These are phyloP conservation scores for Apiospora arundinis DNA, from an alignment of 2,329 filamentous ascomycete species.

Conservation along the genomic window DNA sequence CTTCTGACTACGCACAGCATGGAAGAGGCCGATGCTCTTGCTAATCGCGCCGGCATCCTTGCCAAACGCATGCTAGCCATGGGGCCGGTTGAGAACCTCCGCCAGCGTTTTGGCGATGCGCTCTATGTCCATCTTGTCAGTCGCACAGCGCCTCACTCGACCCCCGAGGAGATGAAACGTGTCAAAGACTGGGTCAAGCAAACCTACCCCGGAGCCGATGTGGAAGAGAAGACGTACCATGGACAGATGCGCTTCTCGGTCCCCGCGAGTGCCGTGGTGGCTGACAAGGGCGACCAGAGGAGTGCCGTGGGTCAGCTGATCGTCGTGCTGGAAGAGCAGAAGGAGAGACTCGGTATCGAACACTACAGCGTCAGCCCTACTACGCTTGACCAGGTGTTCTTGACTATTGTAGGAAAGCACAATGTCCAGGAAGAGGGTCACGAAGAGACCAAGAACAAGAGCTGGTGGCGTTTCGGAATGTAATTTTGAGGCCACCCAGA, in stretches of 20 bases:
- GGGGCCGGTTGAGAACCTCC: conserved; percentile 75
- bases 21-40: conserved; percentile 93
- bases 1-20: conserved; percentile 92
- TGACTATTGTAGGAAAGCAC: conserved; percentile 82
- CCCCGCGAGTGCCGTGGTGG: conserved; percentile 53
- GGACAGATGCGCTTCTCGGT: conserved; percentile 88
- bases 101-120: conserved; percentile 77
- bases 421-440: conserved; percentile 78
- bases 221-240: conserved; percentile 80
- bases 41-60: conserved; percentile 84
- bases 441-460: conserved; percentile 14
- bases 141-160: conserved; percentile 75
- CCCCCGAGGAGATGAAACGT: conserved; percentile 68
- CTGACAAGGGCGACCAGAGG: conserved; percentile 17
- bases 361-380: conserved; percentile 89
- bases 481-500: neutral
- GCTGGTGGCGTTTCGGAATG: conserved; percentile 8
- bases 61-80: conserved; percentile 85
- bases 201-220: conserved; percentile 67
- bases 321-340: conserved; percentile 74
- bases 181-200: conserved; percentile 70
- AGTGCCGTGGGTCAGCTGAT: conserved; percentile 73
- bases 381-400: conserved; percentile 88
- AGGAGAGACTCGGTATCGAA: conserved; percentile 72
- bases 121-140: conserved; percentile 85